Conservation (phyloP, 169 alveolate species). For the Toxoplasma gondii region DNA sequence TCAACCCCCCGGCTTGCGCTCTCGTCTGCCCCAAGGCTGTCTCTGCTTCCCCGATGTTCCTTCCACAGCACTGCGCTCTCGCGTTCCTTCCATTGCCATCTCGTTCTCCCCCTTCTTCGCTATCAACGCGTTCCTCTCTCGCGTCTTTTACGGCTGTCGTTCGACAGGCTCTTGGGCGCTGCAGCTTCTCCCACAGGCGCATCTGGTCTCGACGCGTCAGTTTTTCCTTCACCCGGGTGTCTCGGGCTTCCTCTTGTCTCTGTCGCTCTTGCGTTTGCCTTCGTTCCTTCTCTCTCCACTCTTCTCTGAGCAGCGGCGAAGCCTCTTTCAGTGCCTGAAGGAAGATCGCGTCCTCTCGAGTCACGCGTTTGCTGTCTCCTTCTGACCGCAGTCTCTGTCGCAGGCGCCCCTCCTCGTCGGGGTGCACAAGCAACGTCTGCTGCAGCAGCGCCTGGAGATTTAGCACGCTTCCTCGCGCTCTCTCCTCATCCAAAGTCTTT, state of each 20-base stretch:
- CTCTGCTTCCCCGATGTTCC: neutral
- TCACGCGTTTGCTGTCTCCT: no score
- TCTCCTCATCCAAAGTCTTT: neutral
- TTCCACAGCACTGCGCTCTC: neutral
- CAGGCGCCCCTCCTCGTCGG: neutral
- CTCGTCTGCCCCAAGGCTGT: neutral
- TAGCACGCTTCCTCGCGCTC: neutral
- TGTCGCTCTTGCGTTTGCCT: neutral
- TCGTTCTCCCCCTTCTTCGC: neutral
- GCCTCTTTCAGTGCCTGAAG: neutral
- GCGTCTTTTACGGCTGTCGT: neutral
- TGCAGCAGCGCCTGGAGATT: neutral
- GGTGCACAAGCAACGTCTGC: constrained; percentile 15
- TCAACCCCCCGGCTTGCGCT: neutral
- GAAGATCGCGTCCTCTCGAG: neutral
- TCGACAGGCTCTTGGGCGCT: neutral
- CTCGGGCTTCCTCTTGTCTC: neutral
- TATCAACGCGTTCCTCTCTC: neutral
- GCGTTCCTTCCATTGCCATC: neutral
- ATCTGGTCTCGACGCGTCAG: neutral
- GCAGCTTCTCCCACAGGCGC: neutral
- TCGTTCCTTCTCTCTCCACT: neutral
- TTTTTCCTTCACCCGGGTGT: neutral
- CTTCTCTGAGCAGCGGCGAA: neutral
- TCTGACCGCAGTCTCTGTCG: neutral